Evolutionary conservation across 139 green algal genomes (phyloP).

Genomic region (Picochlorum sp.): DNA sequence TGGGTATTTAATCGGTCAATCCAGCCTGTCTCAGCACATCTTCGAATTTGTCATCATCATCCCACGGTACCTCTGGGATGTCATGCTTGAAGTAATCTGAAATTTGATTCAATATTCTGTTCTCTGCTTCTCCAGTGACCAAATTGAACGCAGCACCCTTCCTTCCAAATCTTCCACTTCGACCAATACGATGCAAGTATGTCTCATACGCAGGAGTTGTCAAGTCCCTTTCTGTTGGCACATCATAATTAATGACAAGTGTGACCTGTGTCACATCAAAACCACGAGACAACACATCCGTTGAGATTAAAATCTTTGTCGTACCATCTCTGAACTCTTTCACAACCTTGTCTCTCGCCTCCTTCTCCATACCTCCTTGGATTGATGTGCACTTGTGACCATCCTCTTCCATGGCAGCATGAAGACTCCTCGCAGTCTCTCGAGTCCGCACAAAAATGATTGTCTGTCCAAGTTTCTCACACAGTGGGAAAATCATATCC

Average conservation of each 20-base stretch:
- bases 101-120: slow-evolving; percentile 57
- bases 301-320: slow-evolving; percentile 95
- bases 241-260: slow-evolving; percentile 97
- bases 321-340: slow-evolving; percentile 81
- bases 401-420: slow-evolving; percentile 59
- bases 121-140: slow-evolving; percentile 44
- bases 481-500: slow-evolving; percentile 87
- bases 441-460: slow-evolving; percentile 94
- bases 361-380: slow-evolving; percentile 76
- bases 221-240: slow-evolving; percentile 76
- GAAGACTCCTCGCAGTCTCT: slow-evolving; percentile 42
- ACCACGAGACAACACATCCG: slow-evolving; percentile 88
- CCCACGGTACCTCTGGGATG: slow-evolving; percentile 64
- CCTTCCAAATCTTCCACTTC: slow-evolving; percentile 86
- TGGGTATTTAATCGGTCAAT: slow-evolving; percentile 41
- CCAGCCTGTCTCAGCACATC: slow-evolving; percentile 73
- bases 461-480: slow-evolving; percentile 93
- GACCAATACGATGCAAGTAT: slow-evolving; percentile 97
- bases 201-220: slow-evolving; percentile 85
- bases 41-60: slow-evolving; percentile 81
- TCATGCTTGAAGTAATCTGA: slow-evolving; percentile 73
- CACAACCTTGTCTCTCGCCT: slow-evolving; percentile 80
- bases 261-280: slow-evolving; percentile 97
- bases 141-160: slow-evolving; percentile 97
- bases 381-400: slow-evolving; percentile 92